Base-by-base conservation (phyloP, 2,329 filamentous ascomycete species). In the Colletotrichum scovillei region DNA sequence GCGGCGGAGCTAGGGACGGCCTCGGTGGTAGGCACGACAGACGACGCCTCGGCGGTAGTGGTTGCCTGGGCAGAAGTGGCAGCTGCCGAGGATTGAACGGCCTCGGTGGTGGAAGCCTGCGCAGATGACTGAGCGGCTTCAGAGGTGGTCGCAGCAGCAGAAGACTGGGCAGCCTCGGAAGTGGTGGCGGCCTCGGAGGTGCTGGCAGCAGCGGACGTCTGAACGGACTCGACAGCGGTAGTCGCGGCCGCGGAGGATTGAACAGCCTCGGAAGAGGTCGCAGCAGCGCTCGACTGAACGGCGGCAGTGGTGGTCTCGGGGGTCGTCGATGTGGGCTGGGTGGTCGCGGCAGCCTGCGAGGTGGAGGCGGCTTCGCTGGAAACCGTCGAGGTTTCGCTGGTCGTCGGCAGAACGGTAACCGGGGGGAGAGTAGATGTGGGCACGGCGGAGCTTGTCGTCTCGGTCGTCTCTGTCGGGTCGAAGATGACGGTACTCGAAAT, bases 401-500 rank as follows among this genome's bases (percentile, higher is more conserved):
- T 75, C 26, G 76, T 76, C 6, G 76, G 75, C 59, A 67, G 67
- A 6, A 77, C 55, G 16, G 73, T 70, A 14, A 68, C 73, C 16
- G 74, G 53, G 5, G 75, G 75, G 3, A 77, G 22, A 42, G 64
- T 38, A n/a, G 60, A 62, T 9, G 75, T 76, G n/a, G 74, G 63
- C n/a, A 6, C 63, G 26, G 35, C 52, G 52, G 49, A 63, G 30
- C 22, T 67, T 60, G 53, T 69, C 16, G 73, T 75, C 26, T 75
- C 70, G 5, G 74, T 64, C 16, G 67, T 65, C 52, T 69, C 59
- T 16, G 70, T 58, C 30, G 73, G 70, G 28, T 73, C 71, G 26
- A 73, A 70, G 24, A 73, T 49, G 14, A 78, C 75, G 1, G 77
- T 78, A 75, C 78, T 80, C 19, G 76, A 74, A 46, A 78, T 74